A percentile compares a stretch with the other conserved stretches of the same genome.
Conservation (phyloP, 345 rosid species). For the Kandelia obovata region DNA sequence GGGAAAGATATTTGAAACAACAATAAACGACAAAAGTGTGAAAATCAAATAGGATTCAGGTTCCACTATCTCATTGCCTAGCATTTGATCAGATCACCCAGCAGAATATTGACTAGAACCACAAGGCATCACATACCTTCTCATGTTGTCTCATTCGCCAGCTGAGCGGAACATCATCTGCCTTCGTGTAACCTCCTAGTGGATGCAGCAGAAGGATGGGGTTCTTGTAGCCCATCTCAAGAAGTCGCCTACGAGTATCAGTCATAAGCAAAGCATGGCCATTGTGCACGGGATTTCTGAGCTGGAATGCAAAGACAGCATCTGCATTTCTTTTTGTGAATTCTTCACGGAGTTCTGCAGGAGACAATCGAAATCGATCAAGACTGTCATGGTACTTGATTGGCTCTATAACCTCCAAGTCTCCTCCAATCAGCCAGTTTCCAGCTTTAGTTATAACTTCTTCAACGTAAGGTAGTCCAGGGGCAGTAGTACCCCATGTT, state of each 20-base stretch:
- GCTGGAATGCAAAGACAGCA: slow-evolving; percentile 99
- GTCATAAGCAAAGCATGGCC: slow-evolving; percentile 97
- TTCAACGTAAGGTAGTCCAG: slow-evolving; percentile 88
- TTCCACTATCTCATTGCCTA: background rate
- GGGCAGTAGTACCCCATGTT: slow-evolving; percentile 95
- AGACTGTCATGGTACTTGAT: slow-evolving; percentile 86
- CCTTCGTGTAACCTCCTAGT: slow-evolving; percentile 91
- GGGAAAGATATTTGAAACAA: background rate
- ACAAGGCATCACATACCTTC: slow-evolving; percentile 44
- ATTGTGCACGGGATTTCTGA: slow-evolving; percentile 98
- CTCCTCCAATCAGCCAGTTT: slow-evolving; percentile 95
- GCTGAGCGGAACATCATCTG: slow-evolving; percentile 95
- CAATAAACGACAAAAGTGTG: background rate
- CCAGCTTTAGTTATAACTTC: slow-evolving; percentile 70
- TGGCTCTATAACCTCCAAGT: slow-evolving; percentile 83
- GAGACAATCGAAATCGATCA: slow-evolving; percentile 84
- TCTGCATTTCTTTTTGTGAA: slow-evolving; percentile 83
- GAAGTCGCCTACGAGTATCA: slow-evolving; percentile 86
- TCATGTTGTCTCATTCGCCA: slow-evolving; percentile 99
- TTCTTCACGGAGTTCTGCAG: slow-evolving; percentile 75
- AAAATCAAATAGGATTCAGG: background rate
- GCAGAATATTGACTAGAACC: background rate
- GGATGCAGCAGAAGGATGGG: slow-evolving; percentile 97
- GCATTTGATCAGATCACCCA: background rate
- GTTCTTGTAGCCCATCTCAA: slow-evolving; percentile 93